A percentile compares a stretch with the other conserved stretches of the same genome.
These are phyloP conservation scores for Yarrowia hollandica DNA, from an alignment of 805 yeast genomes.

Conservation along the genomic window DNA sequence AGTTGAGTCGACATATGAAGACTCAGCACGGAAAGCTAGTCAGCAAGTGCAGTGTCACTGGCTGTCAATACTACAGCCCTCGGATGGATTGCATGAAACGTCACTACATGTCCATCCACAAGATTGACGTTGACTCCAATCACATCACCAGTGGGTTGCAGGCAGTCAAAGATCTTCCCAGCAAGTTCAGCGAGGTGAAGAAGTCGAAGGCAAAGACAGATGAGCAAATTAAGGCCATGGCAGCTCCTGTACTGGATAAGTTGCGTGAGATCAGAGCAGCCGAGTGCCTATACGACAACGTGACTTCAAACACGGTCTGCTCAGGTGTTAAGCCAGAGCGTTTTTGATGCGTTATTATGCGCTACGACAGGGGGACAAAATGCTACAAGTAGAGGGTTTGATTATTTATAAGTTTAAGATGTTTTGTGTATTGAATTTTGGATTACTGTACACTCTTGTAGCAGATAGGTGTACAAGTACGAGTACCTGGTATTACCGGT, in stretches of 20 bases:
- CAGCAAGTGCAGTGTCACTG: background rate
- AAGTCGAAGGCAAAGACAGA: background rate
- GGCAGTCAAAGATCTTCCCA: background rate
- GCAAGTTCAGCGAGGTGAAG: background rate
- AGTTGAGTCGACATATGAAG: constrained; percentile 5
- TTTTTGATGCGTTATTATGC: background rate
- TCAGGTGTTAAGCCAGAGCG: too few species aligned
- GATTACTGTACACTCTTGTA: too few species aligned
- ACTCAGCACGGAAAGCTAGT: background rate
- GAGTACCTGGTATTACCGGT: too few species aligned
- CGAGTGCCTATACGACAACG: too few species aligned
- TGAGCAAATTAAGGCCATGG: background rate
- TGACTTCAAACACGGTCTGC: too few species aligned
- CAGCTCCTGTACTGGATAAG: background rate
- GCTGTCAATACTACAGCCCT: background rate
- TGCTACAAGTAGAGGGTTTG: background rate
- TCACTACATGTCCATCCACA: background rate
- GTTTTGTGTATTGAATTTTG: background rate
- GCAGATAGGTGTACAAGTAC: too few species aligned
- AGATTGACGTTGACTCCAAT: background rate
- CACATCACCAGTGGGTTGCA: background rate
- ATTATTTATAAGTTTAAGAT: background rate
- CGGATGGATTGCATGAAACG: constrained; percentile 12
- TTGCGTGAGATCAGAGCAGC: background rate
- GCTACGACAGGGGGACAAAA: background rate